A percentile compares a stretch with the other conserved stretches of the same genome.
phyloP scores from a whole-genome alignment of 495 filamentous ascomycete species.

The Penicillium simplicissimum region DNA sequence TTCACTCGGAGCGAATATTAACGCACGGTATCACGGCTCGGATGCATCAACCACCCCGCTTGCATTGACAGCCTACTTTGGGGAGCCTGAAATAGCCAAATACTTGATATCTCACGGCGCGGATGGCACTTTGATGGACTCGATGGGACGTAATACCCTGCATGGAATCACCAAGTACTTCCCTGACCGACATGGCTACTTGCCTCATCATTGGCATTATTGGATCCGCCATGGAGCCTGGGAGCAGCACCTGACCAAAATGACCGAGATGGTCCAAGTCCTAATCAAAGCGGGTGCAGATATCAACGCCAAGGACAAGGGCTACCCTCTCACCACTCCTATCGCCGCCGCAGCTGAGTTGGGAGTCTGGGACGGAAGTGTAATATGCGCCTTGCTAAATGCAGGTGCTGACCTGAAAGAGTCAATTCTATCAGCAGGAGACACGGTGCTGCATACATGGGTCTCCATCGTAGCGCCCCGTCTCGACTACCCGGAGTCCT shows the following conservation, averaged over 20 bases:
- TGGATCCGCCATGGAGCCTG: constrained; percentile 26
- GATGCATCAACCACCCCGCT: constrained; percentile 22
- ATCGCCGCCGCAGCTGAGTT: constrained; percentile 20
- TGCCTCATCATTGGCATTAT: constrained; percentile 19
- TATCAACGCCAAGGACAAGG: constrained; percentile 29
- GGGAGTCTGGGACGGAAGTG: constrained; percentile 21
- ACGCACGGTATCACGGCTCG: constrained; percentile 9
- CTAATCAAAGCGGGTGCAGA: constrained; percentile 25
- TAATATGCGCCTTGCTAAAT: constrained; percentile 17
- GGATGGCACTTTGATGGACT: constrained; percentile 15
- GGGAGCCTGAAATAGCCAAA: constrained; percentile 17
- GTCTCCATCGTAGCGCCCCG: constrained; percentile 18
- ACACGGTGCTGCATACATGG: constrained; percentile 25
- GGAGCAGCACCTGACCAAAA: constrained; percentile 13
- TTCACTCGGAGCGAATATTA: constrained; percentile 15
- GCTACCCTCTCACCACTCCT: constrained; percentile 13
- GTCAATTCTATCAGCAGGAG: constrained; percentile 2
- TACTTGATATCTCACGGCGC: constrained; percentile 20
- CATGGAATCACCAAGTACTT: constrained; percentile 21
- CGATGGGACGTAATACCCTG: constrained; percentile 20
- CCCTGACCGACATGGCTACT: constrained; percentile 13
- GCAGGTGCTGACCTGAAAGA: constrained; percentile 18
- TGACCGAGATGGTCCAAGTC: constrained; percentile 12
- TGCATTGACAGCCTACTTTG: constrained; percentile 19
- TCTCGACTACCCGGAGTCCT: constrained; percentile 21